phyloP scores from a whole-genome alignment of 1,139 yeast genomes.

The Yamadazyma triangularis region DNA sequence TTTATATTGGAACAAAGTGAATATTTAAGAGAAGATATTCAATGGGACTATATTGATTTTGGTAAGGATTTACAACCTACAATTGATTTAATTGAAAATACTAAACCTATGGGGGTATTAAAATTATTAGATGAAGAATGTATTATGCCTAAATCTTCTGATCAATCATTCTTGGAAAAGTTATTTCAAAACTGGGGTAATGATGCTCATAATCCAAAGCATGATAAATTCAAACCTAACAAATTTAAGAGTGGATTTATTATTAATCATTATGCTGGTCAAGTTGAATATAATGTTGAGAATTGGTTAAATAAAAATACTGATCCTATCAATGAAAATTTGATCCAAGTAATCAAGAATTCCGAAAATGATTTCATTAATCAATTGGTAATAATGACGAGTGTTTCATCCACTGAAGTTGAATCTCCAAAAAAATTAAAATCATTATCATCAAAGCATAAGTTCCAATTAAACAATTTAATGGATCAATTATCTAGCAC shows the following conservation, averaged over 20 bases:
- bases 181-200: slow-evolving; percentile 53
- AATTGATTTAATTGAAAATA: slow-evolving; percentile 76
- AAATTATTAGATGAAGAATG: slow-evolving; percentile 93
- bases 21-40: slow-evolving; percentile 86
- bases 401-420: background rate
- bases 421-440: slow-evolving; percentile 35
- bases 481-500: slow-evolving; percentile 75
- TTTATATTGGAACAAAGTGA: slow-evolving; percentile 96
- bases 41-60: slow-evolving; percentile 95
- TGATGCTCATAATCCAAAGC: slow-evolving; percentile 38
- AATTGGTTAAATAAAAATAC: slow-evolving; percentile 95
- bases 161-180: slow-evolving; percentile 77
- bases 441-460: slow-evolving; percentile 83
- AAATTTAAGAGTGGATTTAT: slow-evolving; percentile 68
- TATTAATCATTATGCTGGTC: slow-evolving; percentile 91
- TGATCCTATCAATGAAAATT: slow-evolving; percentile 84
- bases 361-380: slow-evolving; percentile 53
- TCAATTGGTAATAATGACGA: background rate
- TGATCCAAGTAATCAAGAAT: slow-evolving; percentile 50
- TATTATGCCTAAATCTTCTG: slow-evolving; percentile 87
- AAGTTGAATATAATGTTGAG: slow-evolving; percentile 85
- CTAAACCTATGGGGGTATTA: slow-evolving; percentile 81
- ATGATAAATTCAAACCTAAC: slow-evolving; percentile 64
- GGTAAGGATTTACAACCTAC: slow-evolving; percentile 97
- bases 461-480: slow-evolving; percentile 71